These are phyloP conservation scores for grape (Vitis vinifera) DNA, from an alignment of 164 flowering plant genomes.

Conservation along the genomic window ASM3070453v1 NC_081820.1:16856501-16857000, in stretches of 20 bases:
- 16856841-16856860: conserved; percentile 76
- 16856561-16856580: not conserved
- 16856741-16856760: not conserved
- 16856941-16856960: not conserved
- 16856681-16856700: not conserved
- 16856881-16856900: not conserved
- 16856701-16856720: not conserved
- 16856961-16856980: conserved; percentile 31
- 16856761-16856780: conserved; percentile 51
- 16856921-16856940: too few species aligned
- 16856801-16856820: conserved; percentile 67
- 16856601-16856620: conserved; percentile 53
- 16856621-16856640: conserved; percentile 78
- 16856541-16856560: not conserved
- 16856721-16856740: not conserved
- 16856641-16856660: conserved; percentile 91
- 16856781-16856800: conserved; percentile 63
- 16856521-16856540: conserved; percentile 4
- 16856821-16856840: conserved; percentile 68
- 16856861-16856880: conserved; percentile 29
- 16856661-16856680: conserved; percentile 59
- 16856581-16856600: conserved; percentile 32
- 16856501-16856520: not conserved
- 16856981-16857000: conserved; percentile 70
- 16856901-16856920: too few species aligned